These are phyloP conservation scores for Calvatia gigantea DNA, from an alignment of 768 basidiomycete species.

Conservation along the genomic window DNA sequence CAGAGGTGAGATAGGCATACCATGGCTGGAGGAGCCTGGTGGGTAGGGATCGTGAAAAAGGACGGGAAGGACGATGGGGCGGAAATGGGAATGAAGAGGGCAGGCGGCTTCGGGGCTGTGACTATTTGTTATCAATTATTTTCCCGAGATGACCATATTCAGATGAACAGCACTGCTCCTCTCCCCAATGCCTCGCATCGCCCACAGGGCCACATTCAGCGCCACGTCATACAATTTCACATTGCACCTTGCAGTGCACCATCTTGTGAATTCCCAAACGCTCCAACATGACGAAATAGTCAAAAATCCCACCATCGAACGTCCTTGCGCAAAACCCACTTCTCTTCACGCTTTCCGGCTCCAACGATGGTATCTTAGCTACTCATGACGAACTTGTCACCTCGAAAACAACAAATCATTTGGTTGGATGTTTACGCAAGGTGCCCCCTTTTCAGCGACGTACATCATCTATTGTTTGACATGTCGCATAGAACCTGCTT, in stretches of 20 bases:
- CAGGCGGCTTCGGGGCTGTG: conserved; percentile 18
- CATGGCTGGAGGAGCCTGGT: conserved; percentile 26
- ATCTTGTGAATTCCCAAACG: neutral
- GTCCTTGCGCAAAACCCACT: conserved; percentile 1
- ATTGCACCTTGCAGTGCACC: conserved; percentile 8
- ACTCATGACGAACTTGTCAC: conserved; percentile 33
- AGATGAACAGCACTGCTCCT: conserved; percentile 4
- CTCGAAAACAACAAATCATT: conserved; percentile 49
- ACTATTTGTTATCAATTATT: conserved; percentile 20
- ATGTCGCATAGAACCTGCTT: conserved; percentile 47
- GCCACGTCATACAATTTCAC: conserved; percentile 13
- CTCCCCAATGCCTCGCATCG: conserved; percentile 13
- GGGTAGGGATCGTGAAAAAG: conserved; percentile 17
- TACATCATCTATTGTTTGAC: conserved; percentile 2
- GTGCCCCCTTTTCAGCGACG: conserved; percentile 25
- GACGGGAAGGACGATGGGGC: conserved; percentile 27
- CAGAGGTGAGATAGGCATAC: conserved; percentile 14
- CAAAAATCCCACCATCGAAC: neutral
- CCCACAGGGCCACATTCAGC: conserved; percentile 12
- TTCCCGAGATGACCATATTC: conserved; percentile 11
- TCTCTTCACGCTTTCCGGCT: conserved; percentile 49
- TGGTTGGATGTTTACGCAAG: conserved; percentile 47
- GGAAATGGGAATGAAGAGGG: conserved; percentile 18
- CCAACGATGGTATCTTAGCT: conserved; percentile 40
- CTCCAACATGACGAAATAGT: neutral